phyloP scores from a whole-genome alignment of 2,329 filamentous ascomycete genomes.

The Phialocephala subalpina region DNA sequence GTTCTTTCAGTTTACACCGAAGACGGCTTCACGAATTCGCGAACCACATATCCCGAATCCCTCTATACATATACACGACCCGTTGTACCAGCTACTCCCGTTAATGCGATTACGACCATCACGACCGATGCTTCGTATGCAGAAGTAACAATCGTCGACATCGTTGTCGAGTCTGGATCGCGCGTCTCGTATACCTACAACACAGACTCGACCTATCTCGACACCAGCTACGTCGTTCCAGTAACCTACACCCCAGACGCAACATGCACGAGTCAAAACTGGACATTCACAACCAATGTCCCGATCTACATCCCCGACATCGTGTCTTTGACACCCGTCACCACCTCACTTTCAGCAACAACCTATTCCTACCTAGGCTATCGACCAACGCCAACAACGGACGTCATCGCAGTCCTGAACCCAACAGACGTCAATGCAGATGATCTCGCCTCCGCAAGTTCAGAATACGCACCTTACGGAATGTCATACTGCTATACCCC shows the following conservation, averaged over 20 bases:
- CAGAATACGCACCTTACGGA: slow-evolving; percentile 20
- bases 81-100: slow-evolving; percentile 19
- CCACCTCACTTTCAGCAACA: slow-evolving; percentile 12
- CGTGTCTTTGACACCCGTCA: slow-evolving; percentile 19
- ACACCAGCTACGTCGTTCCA: slow-evolving; percentile 23
- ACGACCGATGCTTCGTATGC: slow-evolving; percentile 21
- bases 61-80: slow-evolving; percentile 23
- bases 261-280: slow-evolving; percentile 30
- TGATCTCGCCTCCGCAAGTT: slow-evolving; percentile 23
- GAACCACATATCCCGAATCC: slow-evolving; percentile 11
- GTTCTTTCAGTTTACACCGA: slow-evolving; percentile 31
- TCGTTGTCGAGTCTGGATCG: slow-evolving; percentile 16
- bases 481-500: slow-evolving; percentile 30
- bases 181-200: background rate
- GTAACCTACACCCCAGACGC: slow-evolving; percentile 30
- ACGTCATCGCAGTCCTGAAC: slow-evolving; percentile 25
- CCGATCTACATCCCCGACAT: slow-evolving; percentile 28
- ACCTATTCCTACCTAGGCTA: slow-evolving; percentile 23
- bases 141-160: slow-evolving; percentile 27
- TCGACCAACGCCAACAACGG: slow-evolving; percentile 16
- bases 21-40: slow-evolving; percentile 2
- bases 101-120: slow-evolving; percentile 19
- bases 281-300: slow-evolving; percentile 30
- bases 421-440: slow-evolving; percentile 24
- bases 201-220: background rate